These are phyloP conservation scores for Acmispon strigosus DNA, from an alignment of 306 rosid genomes.

Conservation along the genomic window DNA sequence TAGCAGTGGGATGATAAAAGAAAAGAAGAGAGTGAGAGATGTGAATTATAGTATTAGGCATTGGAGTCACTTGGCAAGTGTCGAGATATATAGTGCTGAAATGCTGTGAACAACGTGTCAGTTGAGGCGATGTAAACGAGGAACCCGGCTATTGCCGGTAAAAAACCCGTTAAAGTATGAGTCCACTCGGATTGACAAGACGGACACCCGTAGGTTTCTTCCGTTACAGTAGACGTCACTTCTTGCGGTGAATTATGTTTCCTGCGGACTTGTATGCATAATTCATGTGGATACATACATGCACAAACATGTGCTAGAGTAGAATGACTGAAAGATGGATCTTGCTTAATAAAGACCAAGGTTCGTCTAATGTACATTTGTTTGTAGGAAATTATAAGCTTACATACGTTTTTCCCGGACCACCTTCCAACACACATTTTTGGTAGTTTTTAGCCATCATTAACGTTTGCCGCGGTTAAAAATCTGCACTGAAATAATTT, in stretches of 20 bases:
- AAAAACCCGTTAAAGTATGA: not conserved
- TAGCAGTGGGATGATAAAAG: not conserved
- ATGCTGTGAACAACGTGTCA: slow-evolving; percentile 16
- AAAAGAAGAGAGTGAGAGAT: not conserved
- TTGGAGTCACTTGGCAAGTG: slow-evolving; percentile 41
- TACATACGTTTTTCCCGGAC: too few relatives aligned
- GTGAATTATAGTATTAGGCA: not conserved
- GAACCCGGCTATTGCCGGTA: slow-evolving; percentile 32
- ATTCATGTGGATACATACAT: too few relatives aligned
- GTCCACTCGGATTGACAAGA: not conserved
- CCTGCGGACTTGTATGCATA: not conserved
- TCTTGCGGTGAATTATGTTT: not conserved
- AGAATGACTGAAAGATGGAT: too few relatives aligned
- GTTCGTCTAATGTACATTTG: too few relatives aligned
- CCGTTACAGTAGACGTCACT: not conserved
- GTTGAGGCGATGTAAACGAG: slow-evolving; percentile 40
- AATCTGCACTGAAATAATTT: too few relatives aligned
- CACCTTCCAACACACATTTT: too few relatives aligned
- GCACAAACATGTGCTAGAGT: too few relatives aligned
- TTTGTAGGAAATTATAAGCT: too few relatives aligned
- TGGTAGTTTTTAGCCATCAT: too few relatives aligned
- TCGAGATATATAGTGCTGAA: slow-evolving; percentile 37
- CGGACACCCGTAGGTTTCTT: slow-evolving; percentile 30
- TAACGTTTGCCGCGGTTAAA: too few relatives aligned
- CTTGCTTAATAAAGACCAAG: too few relatives aligned